These are phyloP conservation scores for Fusarium chaquense DNA, from an alignment of 2,329 filamentous ascomycete species.

Conservation along the genomic window DNA sequence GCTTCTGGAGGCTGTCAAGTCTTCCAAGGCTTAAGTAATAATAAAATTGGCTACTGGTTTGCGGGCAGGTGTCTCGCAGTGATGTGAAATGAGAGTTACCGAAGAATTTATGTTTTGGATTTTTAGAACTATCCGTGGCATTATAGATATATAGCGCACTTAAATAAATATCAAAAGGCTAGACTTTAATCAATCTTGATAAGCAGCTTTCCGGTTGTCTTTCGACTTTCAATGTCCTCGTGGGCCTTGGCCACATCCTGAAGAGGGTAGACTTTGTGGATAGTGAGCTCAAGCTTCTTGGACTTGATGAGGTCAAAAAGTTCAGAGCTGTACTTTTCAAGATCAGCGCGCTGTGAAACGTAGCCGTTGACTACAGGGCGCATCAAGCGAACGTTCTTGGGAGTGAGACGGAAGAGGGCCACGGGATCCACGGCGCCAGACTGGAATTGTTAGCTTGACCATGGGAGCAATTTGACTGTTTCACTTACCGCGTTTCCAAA, in stretches of 20 bases:
- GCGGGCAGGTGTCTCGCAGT: constrained; percentile 33
- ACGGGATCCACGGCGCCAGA: constrained; percentile 81
- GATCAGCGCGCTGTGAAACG: constrained; percentile 75
- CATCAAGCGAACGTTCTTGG: constrained; percentile 82
- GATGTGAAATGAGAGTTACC: constrained; percentile 19
- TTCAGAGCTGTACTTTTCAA: constrained; percentile 76
- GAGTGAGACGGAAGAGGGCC: constrained; percentile 65
- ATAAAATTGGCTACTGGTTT: constrained; percentile 22
- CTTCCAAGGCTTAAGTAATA: constrained; percentile 47
- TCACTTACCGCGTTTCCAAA: constrained; percentile 81
- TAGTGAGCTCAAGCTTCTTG: constrained; percentile 76
- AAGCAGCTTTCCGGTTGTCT: constrained; percentile 86
- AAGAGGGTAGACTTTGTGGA: constrained; percentile 83
- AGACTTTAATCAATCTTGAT: constrained; percentile 68
- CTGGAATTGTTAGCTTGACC: constrained; percentile 47
- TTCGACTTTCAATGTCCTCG: constrained; percentile 81
- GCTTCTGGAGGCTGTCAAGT: constrained; percentile 75
- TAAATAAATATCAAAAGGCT: constrained; percentile 30
- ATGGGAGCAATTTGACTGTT: not conserved
- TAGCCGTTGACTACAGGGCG: constrained; percentile 82
- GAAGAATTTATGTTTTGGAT: constrained; percentile 38
- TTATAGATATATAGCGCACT: constrained; percentile 40
- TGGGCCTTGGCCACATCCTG: constrained; percentile 80
- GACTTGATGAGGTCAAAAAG: constrained; percentile 78
- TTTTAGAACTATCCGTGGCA: constrained; percentile 38